Conservation (phyloP, 208 protist species). For the Acanthamoeba quina region DNA sequence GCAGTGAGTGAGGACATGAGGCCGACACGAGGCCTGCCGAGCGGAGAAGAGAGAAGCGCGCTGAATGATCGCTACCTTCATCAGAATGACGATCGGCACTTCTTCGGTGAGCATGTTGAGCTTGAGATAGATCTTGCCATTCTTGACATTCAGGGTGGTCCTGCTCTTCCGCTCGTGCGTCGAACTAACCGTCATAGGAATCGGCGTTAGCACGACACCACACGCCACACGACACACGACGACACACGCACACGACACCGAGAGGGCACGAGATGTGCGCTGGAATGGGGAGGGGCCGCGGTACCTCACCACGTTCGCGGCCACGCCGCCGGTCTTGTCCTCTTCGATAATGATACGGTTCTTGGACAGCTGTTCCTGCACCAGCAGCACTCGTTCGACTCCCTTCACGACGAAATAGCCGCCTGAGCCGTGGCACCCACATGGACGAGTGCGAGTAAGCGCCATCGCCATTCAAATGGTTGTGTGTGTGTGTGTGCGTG, state of each 20-base stretch:
- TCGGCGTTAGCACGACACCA: not conserved
- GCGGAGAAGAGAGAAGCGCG: not conserved
- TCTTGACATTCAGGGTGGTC: constrained; percentile 95
- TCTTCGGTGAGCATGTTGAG: constrained; percentile 99
- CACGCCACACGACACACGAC: too few species aligned
- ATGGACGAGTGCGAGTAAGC: not conserved
- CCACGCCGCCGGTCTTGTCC: constrained; percentile 86
- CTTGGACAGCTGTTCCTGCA: constrained; percentile 97
- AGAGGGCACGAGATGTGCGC: not conserved
- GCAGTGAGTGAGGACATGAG: too few species aligned
- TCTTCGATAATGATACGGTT: constrained; percentile 98
- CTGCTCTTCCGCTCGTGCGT: constrained; percentile 95
- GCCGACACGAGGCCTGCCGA: too few species aligned
- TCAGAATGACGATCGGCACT: constrained; percentile 97
- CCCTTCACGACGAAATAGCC: constrained; percentile 99
- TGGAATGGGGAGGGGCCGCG: constrained; percentile 58
- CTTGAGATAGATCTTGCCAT: constrained; percentile 96
- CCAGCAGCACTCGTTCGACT: constrained; percentile 98
- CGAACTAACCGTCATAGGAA: constrained; percentile 64
- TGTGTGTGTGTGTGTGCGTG: not conserved
- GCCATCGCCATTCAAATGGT: not conserved
- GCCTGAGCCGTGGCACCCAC: constrained; percentile 74
- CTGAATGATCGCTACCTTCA: constrained; percentile 93
- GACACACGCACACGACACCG: not conserved
- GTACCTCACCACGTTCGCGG: constrained; percentile 77